Percentiles rank a stretch among this genome's conserved stretches.
These are phyloP conservation scores for Samsoniella hepiali DNA, from an alignment of 2,329 filamentous ascomycete species.

Conservation along the genomic window DNA sequence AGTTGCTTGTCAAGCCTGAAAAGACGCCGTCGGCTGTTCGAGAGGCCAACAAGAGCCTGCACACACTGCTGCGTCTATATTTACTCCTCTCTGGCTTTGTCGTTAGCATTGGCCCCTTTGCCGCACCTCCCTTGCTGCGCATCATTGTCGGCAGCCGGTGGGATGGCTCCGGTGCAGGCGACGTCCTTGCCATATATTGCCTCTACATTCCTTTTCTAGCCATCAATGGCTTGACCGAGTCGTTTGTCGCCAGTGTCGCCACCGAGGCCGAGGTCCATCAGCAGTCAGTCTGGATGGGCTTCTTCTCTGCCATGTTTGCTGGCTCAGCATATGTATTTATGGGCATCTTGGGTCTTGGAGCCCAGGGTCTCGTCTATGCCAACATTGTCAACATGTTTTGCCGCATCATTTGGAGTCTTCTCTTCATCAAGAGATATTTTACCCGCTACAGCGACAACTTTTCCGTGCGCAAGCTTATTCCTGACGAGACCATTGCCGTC, in stretches of 20 bases:
- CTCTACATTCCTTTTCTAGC: slow-evolving; percentile 92
- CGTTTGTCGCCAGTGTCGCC: slow-evolving; percentile 87
- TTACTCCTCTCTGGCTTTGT: slow-evolving; percentile 67
- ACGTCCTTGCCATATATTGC: slow-evolving; percentile 76
- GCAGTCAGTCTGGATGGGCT: slow-evolving; percentile 82
- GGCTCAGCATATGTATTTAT: slow-evolving; percentile 72
- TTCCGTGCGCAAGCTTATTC: slow-evolving; percentile 28
- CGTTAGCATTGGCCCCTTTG: slow-evolving; percentile 67
- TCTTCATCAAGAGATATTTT: slow-evolving; percentile 70
- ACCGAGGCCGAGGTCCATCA: slow-evolving; percentile 67
- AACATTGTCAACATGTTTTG: slow-evolving; percentile 89
- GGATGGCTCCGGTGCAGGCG: slow-evolving; percentile 68
- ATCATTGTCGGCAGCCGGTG: slow-evolving; percentile 76
- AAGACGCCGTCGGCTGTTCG: slow-evolving; percentile 29
- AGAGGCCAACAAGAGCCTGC: slow-evolving; percentile 52
- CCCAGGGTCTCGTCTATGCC: slow-evolving; percentile 76
- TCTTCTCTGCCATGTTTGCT: slow-evolving; percentile 75
- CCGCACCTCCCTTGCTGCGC: slow-evolving; percentile 69
- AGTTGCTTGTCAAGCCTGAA: slow-evolving; percentile 54
- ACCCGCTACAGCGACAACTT: slow-evolving; percentile 37
- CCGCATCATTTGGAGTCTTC: slow-evolving; percentile 74
- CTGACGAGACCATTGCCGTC: slow-evolving; percentile 27
- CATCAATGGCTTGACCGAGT: slow-evolving; percentile 86
- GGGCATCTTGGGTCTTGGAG: slow-evolving; percentile 65
- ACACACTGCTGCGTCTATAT: slow-evolving; percentile 68